Evolutionary conservation across 352 stramenopile species (phyloP).

Genomic region (Phytophthora cryptogea): DNA sequence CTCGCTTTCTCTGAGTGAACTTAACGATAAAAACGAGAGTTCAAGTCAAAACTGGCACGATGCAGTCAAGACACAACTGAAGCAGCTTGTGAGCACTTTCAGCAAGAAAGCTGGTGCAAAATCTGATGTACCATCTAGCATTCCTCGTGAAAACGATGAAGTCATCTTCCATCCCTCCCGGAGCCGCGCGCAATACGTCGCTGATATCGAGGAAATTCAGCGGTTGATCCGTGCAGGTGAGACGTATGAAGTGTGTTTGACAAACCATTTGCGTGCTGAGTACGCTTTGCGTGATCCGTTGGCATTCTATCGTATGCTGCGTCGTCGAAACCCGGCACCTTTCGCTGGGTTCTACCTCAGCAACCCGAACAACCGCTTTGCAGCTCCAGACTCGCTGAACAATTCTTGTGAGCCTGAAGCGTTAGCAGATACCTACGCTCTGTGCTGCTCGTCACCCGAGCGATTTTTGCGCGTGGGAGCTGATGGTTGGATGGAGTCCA

Average conservation of each 20-base stretch:
- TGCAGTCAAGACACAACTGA: constrained; percentile 20
- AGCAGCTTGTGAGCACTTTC: constrained; percentile 21
- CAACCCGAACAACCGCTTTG: constrained; percentile 54
- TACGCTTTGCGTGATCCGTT: constrained; percentile 50
- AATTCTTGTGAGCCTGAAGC: not conserved
- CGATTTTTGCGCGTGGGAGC: constrained; percentile 88
- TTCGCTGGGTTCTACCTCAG: constrained; percentile 92
- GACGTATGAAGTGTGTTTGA: constrained; percentile 97
- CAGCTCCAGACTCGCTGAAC: not conserved
- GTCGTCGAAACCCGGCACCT: constrained; percentile 93
- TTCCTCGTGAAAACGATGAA: constrained; percentile 9
- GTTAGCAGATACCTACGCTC: constrained; percentile 68
- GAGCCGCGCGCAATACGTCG: constrained; percentile 78
- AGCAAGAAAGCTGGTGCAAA: not conserved
- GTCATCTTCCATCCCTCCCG: constrained; percentile 69
- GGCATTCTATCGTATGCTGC: constrained; percentile 91
- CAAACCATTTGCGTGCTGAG: constrained; percentile 89
- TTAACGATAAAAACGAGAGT: constrained; percentile 2
- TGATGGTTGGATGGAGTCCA: constrained; percentile 92
- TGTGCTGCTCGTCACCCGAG: constrained; percentile 97
- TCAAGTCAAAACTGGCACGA: constrained; percentile 30
- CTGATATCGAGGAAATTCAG: constrained; percentile 88
- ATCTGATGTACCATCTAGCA: not conserved
- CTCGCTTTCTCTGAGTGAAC: constrained; percentile 60
- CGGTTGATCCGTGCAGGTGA: constrained; percentile 92